Evolutionary conservation across 192 early-diverging fungal genomes (phyloP).

Genomic region (Backusella liffmaniae): DNA sequence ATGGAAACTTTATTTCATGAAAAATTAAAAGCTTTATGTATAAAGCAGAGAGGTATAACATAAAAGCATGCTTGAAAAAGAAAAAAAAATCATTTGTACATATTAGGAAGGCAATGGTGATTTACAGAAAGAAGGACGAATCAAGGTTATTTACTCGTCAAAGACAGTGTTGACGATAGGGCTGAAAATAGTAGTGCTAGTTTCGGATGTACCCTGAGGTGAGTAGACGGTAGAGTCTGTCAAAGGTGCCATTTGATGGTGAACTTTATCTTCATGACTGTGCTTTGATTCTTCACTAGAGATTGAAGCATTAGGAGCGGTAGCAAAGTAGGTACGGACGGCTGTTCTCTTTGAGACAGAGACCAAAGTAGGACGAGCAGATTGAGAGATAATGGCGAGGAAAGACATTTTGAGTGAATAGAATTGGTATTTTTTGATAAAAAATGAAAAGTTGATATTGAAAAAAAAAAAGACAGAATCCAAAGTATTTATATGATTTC

Average conservation of each 20-base stretch:
- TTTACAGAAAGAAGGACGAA: not conserved
- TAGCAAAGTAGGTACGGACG: slow-evolving; percentile 1
- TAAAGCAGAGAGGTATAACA: not conserved
- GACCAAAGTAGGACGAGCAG: not conserved
- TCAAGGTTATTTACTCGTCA: slow-evolving; percentile 9
- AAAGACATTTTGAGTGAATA: slow-evolving; percentile 2
- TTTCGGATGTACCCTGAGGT: slow-evolving; percentile 9
- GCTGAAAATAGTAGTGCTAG: not conserved
- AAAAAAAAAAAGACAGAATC: not conserved
- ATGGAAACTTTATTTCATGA: not conserved
- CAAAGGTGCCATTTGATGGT: slow-evolving; percentile 21
- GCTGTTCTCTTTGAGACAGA: not conserved
- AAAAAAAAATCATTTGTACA: not conserved
- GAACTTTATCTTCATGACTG: slow-evolving; percentile 1
- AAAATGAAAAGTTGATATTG: not conserved
- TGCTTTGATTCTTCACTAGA: slow-evolving; percentile 4
- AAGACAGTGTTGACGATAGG: slow-evolving; percentile 13
- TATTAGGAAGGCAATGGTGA: not conserved
- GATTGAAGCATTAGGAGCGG: not conserved
- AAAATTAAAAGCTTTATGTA: not conserved
- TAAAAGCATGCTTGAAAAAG: not conserved
- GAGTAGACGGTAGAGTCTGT: slow-evolving; percentile 19
- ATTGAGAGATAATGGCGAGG: not conserved
- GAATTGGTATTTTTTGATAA: not conserved
- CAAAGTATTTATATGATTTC: not conserved